Evolutionary conservation across 2,329 filamentous ascomycete species (phyloP).

Genomic region (Talaromyces sp.): DNA sequence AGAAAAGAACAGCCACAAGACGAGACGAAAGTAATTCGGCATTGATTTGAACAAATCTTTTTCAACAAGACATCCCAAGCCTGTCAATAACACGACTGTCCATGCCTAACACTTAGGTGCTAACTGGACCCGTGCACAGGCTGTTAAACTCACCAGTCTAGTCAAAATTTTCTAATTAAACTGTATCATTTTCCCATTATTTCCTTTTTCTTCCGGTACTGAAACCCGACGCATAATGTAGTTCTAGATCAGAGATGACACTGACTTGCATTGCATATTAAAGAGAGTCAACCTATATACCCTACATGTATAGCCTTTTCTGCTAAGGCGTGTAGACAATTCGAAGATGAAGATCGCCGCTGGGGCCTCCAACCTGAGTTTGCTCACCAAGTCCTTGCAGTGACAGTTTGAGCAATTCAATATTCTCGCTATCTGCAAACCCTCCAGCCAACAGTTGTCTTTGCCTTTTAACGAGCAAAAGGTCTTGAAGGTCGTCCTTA

Average conservation of each 20-base stretch:
- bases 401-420: constrained; percentile 3
- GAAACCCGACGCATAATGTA: too few species aligned
- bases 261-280: not conserved
- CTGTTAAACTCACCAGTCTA: too few species aligned
- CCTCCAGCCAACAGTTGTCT: not conserved
- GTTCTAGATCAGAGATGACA: not conserved
- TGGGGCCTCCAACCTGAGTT: not conserved
- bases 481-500: not conserved
- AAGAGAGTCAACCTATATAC: not conserved
- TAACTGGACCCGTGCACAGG: too few species aligned
- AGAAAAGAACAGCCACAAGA: too few species aligned
- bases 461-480: not conserved
- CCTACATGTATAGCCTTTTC: not conserved
- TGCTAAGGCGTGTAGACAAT: constrained; percentile 2
- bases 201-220: too few species aligned
- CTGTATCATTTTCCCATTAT: too few species aligned
- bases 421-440: not conserved
- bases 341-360: constrained; percentile 1
- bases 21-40: too few species aligned
- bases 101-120: too few species aligned
- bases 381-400: not conserved
- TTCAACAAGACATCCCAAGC: too few species aligned
- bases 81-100: too few species aligned
- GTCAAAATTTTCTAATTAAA: too few species aligned
- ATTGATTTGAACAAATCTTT: too few species aligned